Evolutionary conservation across 805 yeast genomes (phyloP).

Genomic region (Wickerhamomyces tratensis): DNA sequence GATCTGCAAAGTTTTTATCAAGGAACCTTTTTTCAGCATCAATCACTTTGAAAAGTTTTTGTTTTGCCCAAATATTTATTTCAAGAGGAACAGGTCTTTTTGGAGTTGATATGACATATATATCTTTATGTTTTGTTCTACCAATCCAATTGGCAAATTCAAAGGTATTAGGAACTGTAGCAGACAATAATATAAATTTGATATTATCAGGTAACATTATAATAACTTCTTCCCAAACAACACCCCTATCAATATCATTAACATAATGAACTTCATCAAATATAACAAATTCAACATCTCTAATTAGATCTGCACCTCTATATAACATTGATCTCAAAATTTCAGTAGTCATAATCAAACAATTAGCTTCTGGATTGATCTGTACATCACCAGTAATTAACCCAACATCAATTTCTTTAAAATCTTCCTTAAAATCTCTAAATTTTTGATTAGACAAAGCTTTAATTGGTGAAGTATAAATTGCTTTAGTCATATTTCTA

Average conservation of each 20-base stretch:
- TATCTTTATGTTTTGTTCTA: constrained; percentile 90
- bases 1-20: constrained; percentile 53
- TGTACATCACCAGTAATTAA: constrained; percentile 97
- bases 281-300: constrained; percentile 96
- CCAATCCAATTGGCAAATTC: constrained; percentile 99
- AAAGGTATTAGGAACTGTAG: constrained; percentile 97
- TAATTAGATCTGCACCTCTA: constrained; percentile 89
- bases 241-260: constrained; percentile 95
- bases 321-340: constrained; percentile 91
- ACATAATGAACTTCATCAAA: constrained; percentile 98
- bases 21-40: constrained; percentile 64
- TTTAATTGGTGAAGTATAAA: constrained; percentile 92
- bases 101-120: constrained; percentile 92
- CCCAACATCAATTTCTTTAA: constrained; percentile 81
- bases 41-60: constrained; percentile 61
- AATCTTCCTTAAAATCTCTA: constrained; percentile 74
- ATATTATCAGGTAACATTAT: constrained; percentile 97
- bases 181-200: constrained; percentile 81
- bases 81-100: constrained; percentile 96
- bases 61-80: constrained; percentile 77
- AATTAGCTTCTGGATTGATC: constrained; percentile 91
- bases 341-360: constrained; percentile 97
- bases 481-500: constrained; percentile 93
- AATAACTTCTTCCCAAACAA: constrained; percentile 98
- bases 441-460: constrained; percentile 87